These are phyloP conservation scores for Aspergillus quadrilineatus DNA, from an alignment of 2,329 filamentous ascomycete species.

Conservation along the genomic window DNA sequence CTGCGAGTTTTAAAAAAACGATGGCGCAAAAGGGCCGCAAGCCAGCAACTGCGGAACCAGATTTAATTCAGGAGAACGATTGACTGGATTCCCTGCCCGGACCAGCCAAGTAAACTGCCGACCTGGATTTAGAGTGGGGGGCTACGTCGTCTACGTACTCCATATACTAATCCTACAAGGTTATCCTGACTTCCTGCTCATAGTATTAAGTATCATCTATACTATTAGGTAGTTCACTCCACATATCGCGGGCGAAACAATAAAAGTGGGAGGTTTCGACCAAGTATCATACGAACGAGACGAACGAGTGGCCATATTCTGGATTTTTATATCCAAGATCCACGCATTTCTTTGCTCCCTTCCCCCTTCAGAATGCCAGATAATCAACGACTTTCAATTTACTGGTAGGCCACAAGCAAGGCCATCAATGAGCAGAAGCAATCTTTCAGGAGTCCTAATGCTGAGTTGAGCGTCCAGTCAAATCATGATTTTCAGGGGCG, in stretches of 20 bases:
- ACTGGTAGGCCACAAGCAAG: not conserved
- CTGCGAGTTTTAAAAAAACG: slow-evolving; percentile 6
- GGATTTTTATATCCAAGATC: no score
- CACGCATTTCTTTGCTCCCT: no score
- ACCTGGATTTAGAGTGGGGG: slow-evolving; percentile 5
- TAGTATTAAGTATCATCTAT: not conserved
- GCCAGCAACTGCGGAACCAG: slow-evolving; percentile 8
- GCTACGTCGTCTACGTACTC: slow-evolving; percentile 5
- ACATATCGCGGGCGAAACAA: not conserved
- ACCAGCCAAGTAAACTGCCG: slow-evolving; percentile 13
- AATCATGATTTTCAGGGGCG: slow-evolving; percentile 27
- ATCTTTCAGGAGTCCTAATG: not conserved
- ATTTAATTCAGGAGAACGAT: slow-evolving; percentile 11
- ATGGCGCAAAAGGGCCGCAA: slow-evolving; percentile 12
- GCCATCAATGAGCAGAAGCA: not conserved
- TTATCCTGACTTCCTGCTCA: slow-evolving; percentile 4
- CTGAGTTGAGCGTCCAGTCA: not conserved
- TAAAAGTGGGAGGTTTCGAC: no score
- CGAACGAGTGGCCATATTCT: no score
- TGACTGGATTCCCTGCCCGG: not conserved
- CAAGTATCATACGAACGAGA: no score
- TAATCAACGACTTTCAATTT: not conserved
- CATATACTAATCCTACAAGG: slow-evolving; percentile 12
- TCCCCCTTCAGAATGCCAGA: not conserved
- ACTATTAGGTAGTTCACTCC: no score